Evolutionary conservation across 2,329 filamentous ascomycete species (phyloP).

Genomic region (Fusarium camptoceras): DNA sequence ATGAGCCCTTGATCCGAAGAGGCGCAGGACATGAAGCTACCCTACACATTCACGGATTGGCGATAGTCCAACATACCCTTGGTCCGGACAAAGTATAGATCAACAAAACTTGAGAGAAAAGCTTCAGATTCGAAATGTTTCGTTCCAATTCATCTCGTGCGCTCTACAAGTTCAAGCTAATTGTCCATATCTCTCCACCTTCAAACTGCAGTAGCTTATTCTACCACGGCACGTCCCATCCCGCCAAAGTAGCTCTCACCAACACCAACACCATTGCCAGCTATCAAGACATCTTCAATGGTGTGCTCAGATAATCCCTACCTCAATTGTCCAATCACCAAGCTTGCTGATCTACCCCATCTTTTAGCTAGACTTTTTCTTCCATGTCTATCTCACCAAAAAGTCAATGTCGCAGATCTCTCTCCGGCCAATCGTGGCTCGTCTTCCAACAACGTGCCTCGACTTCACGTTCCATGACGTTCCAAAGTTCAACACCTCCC

Average conservation of each 20-base stretch:
- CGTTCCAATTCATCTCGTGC: neutral
- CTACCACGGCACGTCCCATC: conserved; percentile 41
- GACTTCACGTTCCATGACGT: conserved; percentile 31
- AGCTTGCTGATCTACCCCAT: conserved; percentile 38
- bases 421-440: conserved; percentile 38
- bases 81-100: conserved; percentile 5
- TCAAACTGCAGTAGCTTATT: conserved; percentile 5
- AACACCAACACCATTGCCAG: conserved; percentile 12
- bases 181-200: neutral
- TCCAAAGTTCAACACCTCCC: conserved; percentile 18
- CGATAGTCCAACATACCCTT: conserved; percentile 13
- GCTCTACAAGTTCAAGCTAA: neutral
- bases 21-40: conserved; percentile 22
- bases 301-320: conserved; percentile 17
- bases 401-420: conserved; percentile 31
- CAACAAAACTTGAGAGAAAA: neutral
- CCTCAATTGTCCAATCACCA: conserved; percentile 37
- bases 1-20: conserved; percentile 23
- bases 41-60: conserved; percentile 27
- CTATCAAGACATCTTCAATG: conserved; percentile 25
- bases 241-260: conserved; percentile 20
- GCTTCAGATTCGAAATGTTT: neutral
- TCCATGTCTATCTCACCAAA: conserved; percentile 25
- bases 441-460: conserved; percentile 43
- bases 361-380: conserved; percentile 41